Evolutionary conservation across 345 rosid species (phyloP).

Genomic region (Rhodamnia argentea): DNA sequence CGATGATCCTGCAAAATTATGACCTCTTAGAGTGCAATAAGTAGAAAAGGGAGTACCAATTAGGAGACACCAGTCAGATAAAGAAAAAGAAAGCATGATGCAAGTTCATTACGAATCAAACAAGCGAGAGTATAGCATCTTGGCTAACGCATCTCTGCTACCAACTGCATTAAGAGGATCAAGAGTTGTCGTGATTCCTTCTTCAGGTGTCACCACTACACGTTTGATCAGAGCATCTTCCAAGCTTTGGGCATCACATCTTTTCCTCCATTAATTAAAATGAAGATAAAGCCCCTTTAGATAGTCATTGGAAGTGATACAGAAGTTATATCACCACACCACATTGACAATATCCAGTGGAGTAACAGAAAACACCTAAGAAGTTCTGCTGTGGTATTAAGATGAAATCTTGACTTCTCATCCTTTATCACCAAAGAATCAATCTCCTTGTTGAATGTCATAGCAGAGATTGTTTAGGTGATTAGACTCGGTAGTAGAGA

Average conservation of each 20-base stretch:
- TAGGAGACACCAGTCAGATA: neutral
- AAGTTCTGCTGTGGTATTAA: conserved; percentile 59
- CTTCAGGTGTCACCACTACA: conserved; percentile 91
- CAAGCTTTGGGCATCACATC: conserved; percentile 74
- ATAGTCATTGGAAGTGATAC: neutral
- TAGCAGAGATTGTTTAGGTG: too few species aligned
- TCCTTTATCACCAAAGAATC: conserved; percentile 82
- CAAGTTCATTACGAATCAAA: conserved; percentile 65
- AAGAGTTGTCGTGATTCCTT: conserved; percentile 71
- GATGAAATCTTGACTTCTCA: conserved; percentile 68
- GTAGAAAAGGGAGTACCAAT: neutral
- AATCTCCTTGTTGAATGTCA: too few species aligned
- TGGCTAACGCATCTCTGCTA: conserved; percentile 87
- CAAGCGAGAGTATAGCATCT: conserved; percentile 73
- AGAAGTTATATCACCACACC: neutral
- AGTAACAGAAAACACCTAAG: neutral
- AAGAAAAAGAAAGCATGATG: conserved; percentile 3
- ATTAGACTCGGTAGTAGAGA: too few species aligned
- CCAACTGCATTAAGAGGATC: conserved; percentile 60
- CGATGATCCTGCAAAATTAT: conserved; percentile 56
- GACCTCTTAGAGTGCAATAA: neutral
- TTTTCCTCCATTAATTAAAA: conserved; percentile 13
- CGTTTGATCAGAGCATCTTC: conserved; percentile 90
- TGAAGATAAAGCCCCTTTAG: neutral
- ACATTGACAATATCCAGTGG: neutral